Conservation (phyloP, 345 rosid species). For the Citrus sp. region DNA sequence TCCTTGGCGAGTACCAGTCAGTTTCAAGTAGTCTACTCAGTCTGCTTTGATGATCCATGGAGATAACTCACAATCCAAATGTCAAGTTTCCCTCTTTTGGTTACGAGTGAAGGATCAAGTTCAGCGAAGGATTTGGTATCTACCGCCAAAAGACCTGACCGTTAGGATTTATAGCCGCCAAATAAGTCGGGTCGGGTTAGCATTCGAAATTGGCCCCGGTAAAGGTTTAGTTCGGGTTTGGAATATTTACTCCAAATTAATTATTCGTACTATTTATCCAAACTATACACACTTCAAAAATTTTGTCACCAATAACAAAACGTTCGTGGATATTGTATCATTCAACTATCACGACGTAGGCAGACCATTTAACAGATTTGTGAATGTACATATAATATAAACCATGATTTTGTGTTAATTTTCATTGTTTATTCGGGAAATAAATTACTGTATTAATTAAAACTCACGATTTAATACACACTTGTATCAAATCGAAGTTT, state of each 20-base stretch:
- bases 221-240: neutral
- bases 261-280: no score
- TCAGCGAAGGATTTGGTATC: neutral
- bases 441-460: no score
- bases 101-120: neutral
- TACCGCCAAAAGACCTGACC: conserved; percentile 31
- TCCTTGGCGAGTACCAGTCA: conserved; percentile 46
- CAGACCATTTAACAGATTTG: no score
- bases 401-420: no score
- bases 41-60: conserved; percentile 31
- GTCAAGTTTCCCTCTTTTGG: neutral
- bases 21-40: conserved; percentile 19
- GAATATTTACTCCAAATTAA: neutral
- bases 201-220: neutral
- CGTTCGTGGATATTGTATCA: no score
- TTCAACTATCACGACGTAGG: no score
- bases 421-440: no score
- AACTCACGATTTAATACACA: neutral
- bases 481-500: neutral
- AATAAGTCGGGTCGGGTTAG: conserved; percentile 3
- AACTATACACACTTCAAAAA: no score
- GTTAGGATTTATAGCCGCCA: conserved; percentile 8
- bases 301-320: no score
- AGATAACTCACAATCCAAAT: neutral
- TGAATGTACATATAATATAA: no score